These are phyloP conservation scores for Viola pubescens DNA, from an alignment of 441 rosid genomes.

Conservation along the genomic window DNA sequence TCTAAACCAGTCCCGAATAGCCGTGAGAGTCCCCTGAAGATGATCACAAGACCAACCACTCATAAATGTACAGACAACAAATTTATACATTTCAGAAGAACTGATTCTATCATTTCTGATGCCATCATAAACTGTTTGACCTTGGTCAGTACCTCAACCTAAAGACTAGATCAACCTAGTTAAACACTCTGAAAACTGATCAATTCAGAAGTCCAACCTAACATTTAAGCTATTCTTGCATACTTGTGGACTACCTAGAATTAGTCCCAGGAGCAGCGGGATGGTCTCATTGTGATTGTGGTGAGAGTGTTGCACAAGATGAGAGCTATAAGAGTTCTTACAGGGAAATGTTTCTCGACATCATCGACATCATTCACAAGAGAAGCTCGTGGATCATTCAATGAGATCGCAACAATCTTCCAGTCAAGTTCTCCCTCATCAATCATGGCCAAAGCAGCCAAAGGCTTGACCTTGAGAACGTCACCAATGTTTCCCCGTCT, in stretches of 20 bases:
- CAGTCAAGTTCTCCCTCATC: constrained; percentile 95
- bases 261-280: no score
- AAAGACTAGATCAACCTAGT: no score
- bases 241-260: no score
- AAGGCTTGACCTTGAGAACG: constrained; percentile 64
- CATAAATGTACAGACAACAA: no score
- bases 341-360: constrained; percentile 86
- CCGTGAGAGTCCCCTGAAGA: constrained; percentile 76
- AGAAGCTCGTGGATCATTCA: constrained; percentile 85
- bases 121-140: no score
- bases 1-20: constrained; percentile 88
- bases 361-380: constrained; percentile 79
- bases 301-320: not conserved
- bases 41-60: constrained; percentile 11
- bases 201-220: no score
- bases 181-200: no score
- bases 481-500: constrained; percentile 55
- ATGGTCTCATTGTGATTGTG: constrained; percentile 1
- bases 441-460: constrained; percentile 82
- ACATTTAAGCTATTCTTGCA: no score
- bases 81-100: no score
- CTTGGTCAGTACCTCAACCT: no score
- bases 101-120: no score
- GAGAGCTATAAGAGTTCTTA: constrained; percentile 20
- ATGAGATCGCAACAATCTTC: constrained; percentile 81